Conservation (phyloP, 2,329 filamentous ascomycete genomes). For the Fusarium haematococcum region DNA sequence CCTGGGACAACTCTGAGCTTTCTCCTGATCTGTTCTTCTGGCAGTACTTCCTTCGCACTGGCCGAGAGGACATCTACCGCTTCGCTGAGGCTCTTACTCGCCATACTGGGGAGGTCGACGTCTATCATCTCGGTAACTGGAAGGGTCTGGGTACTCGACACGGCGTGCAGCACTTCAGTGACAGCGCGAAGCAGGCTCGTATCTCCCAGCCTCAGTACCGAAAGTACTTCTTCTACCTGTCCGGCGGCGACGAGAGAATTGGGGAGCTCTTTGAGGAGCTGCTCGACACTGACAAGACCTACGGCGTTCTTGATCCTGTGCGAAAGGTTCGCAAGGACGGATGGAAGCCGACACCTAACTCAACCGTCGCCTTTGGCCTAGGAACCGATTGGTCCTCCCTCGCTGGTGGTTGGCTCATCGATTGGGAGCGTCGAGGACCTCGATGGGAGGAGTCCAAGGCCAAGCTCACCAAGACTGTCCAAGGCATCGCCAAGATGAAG, state of each 20-base stretch:
- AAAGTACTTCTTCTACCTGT: conserved; percentile 66
- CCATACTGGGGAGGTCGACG: conserved; percentile 71
- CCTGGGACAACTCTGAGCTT: conserved; percentile 74
- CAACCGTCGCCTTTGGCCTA: conserved; percentile 61
- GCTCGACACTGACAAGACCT: conserved; percentile 65
- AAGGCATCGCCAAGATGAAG: conserved; percentile 65
- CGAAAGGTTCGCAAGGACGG: conserved; percentile 69
- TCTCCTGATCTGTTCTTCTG: conserved; percentile 73
- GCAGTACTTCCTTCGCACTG: conserved; percentile 71
- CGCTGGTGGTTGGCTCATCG: conserved; percentile 68
- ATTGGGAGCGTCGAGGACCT: conserved; percentile 68
- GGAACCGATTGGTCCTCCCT: conserved; percentile 71
- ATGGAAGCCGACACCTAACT: conserved; percentile 57
- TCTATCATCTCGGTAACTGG: conserved; percentile 69
- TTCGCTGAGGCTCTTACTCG: conserved; percentile 69
- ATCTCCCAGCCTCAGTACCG: conserved; percentile 68
- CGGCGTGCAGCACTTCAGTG: conserved; percentile 71
- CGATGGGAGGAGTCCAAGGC: conserved; percentile 63
- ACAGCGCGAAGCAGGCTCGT: conserved; percentile 71
- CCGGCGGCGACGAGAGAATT: conserved; percentile 67
- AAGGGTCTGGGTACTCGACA: conserved; percentile 72
- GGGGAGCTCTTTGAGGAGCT: conserved; percentile 65
- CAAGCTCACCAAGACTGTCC: conserved; percentile 62
- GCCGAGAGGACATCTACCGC: conserved; percentile 66
- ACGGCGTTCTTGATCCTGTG: conserved; percentile 64